Evolutionary conservation across 768 basidiomycete species (phyloP).

Genomic region (Suillus hirtellus): DNA sequence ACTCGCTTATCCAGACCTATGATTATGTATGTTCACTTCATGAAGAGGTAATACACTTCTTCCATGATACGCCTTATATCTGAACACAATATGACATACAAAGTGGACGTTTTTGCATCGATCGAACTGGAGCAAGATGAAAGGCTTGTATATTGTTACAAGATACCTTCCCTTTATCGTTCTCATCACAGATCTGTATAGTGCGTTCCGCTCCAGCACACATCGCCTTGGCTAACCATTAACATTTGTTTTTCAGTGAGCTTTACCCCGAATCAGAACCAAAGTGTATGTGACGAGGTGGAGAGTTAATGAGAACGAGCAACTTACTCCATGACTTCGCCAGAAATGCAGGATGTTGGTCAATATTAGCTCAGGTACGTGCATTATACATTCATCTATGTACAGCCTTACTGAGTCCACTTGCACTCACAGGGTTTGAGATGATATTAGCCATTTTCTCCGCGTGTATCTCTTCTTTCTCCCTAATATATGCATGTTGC

Average conservation of each 20-base stretch:
- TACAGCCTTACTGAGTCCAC: background rate
- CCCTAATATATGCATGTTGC: background rate
- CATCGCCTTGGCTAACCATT: background rate
- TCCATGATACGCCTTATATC: background rate
- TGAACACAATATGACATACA: background rate
- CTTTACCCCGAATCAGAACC: too few relatives aligned
- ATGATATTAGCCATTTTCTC: background rate
- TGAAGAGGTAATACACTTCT: background rate
- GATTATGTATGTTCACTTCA: background rate
- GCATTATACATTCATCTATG: background rate
- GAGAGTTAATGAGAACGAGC: background rate
- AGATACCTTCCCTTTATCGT: background rate
- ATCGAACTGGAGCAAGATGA: background rate
- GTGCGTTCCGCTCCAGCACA: constrained; percentile 1
- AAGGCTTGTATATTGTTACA: background rate
- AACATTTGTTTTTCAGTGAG: background rate
- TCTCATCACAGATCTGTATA: background rate
- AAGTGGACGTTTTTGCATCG: background rate
- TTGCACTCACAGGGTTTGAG: background rate
- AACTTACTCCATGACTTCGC: background rate
- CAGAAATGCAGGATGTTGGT: background rate
- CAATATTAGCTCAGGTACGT: background rate
- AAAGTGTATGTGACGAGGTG: background rate
- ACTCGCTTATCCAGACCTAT: background rate
- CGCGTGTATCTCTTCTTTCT: background rate